Evolutionary conservation across 2,329 filamentous ascomycete genomes (phyloP).

Genomic region (Colletotrichum neosansevieriae): DNA sequence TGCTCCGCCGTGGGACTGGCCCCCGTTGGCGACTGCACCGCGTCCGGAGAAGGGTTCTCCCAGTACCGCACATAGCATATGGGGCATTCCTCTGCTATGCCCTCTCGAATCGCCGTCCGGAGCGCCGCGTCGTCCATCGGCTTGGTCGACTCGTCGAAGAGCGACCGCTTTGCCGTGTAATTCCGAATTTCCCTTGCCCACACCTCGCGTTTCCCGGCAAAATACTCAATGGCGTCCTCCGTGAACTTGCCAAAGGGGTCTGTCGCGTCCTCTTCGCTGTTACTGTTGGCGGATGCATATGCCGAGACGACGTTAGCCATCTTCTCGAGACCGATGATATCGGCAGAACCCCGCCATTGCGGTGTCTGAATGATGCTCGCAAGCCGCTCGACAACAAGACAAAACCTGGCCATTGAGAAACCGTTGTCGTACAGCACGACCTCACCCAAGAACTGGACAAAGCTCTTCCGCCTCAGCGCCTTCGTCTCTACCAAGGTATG

Average conservation of each 20-base stretch:
- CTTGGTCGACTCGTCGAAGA: conserved; percentile 14
- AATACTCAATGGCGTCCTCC: conserved; percentile 2
- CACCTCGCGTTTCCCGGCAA: conserved; percentile 9
- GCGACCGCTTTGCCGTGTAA: conserved; percentile 17
- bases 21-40: neutral
- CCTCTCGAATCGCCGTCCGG: neutral
- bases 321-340: conserved; percentile 3
- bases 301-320: conserved; percentile 3
- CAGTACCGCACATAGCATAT: conserved; percentile 22
- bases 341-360: conserved; percentile 13
- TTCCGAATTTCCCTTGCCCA: conserved; percentile 21
- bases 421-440: conserved; percentile 30
- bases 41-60: neutral
- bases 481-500: conserved; percentile 10
- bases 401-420: conserved; percentile 22
- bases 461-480: conserved; percentile 1
- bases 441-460: conserved; percentile 30
- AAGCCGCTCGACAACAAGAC: conserved; percentile 10
- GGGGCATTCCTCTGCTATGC: neutral
- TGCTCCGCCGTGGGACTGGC: neutral
- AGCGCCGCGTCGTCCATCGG: neutral
- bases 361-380: conserved; percentile 15
- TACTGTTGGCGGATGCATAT: neutral
- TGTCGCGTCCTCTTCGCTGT: neutral
- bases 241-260: conserved; percentile 2